phyloP scores from a whole-genome alignment of 805 yeast genomes.

The Lipomyces sp. region DNA sequence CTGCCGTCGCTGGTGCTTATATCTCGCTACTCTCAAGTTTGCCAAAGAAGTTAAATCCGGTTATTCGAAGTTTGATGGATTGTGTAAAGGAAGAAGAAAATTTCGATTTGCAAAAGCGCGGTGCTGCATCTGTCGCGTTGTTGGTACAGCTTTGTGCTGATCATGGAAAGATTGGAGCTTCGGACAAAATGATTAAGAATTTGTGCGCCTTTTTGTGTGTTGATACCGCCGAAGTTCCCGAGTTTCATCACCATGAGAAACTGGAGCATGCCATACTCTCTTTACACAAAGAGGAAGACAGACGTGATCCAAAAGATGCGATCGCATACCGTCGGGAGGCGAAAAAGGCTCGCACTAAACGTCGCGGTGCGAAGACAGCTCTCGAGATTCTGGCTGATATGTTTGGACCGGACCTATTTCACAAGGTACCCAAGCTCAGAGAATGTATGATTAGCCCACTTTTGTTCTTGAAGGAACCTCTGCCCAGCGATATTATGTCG shows the following conservation, averaged over 20 bases:
- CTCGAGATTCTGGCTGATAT: constrained; percentile 61
- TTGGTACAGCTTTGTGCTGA: constrained; percentile 64
- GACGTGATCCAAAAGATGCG: constrained; percentile 62
- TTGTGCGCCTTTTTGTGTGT: constrained; percentile 92
- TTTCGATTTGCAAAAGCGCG: constrained; percentile 65
- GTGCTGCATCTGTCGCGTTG: constrained; percentile 70
- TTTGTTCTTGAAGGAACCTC: constrained; percentile 44
- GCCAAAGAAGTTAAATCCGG: constrained; percentile 88
- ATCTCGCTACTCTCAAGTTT: constrained; percentile 57
- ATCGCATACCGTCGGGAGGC: constrained; percentile 66
- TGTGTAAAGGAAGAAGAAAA: constrained; percentile 79
- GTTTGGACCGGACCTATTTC: constrained; percentile 62
- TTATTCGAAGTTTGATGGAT: constrained; percentile 90
- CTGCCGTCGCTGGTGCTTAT: constrained; percentile 78
- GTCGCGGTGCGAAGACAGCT: constrained; percentile 80
- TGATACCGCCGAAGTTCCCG: constrained; percentile 95
- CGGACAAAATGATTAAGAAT: constrained; percentile 87
- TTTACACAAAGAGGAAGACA: constrained; percentile 74
- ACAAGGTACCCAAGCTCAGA: constrained; percentile 66
- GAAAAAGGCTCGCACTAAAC: constrained; percentile 74
- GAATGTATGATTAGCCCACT: constrained; percentile 71
- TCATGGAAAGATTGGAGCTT: constrained; percentile 68
- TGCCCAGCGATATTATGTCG: constrained; percentile 45
- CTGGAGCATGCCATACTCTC: constrained; percentile 67
- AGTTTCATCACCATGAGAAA: constrained; percentile 68